phyloP scores from a whole-genome alignment of 768 basidiomycete species.

The Boletellus ananiceps region DNA sequence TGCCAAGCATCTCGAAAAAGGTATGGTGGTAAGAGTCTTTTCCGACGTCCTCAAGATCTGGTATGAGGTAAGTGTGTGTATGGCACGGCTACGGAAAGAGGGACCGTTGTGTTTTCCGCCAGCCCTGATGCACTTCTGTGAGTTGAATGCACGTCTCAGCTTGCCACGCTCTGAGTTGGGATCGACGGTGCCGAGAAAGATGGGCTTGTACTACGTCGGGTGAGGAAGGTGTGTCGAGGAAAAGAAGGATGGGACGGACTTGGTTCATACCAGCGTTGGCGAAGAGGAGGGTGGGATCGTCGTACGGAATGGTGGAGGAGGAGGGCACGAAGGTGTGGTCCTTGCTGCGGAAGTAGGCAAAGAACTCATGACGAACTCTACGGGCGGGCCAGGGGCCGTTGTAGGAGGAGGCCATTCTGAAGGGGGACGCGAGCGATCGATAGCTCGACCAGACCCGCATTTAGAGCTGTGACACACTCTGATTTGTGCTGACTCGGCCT shows the following conservation, averaged over 20 bases:
- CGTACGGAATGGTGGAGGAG: constrained; percentile 91
- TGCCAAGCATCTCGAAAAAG: constrained; percentile 99
- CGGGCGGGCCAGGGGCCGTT: constrained; percentile 67
- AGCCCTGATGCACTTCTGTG: constrained; percentile 97
- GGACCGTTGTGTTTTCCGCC: constrained; percentile 98
- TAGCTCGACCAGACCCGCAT: constrained; percentile 12
- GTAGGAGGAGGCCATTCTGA: constrained; percentile 30
- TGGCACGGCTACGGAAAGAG: constrained; percentile 5
- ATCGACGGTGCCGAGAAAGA: constrained; percentile 97
- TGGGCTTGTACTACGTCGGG: constrained; percentile 76
- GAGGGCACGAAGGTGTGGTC: constrained; percentile 88
- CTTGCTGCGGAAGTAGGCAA: constrained; percentile 77
- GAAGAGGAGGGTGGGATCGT: constrained; percentile 95
- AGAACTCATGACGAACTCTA: constrained; percentile 84
- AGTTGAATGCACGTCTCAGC: constrained; percentile 91
- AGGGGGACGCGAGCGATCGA: constrained; percentile 19
- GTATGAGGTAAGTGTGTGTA: constrained; percentile 1
- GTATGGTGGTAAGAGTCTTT: constrained; percentile 98
- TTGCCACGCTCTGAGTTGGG: constrained; percentile 89
- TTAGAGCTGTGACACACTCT: neutral
- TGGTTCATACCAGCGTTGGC: constrained; percentile 99
- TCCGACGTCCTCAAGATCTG: constrained; percentile 97
- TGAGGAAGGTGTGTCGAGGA: constrained; percentile 2
- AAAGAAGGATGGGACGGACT: constrained; percentile 35
- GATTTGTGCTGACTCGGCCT: too few species aligned